Percentiles rank a stretch among this genome's conserved stretches.
Evolutionary conservation across 108 stramenopile species (phyloP).

Genomic region (Phaeodactylum tricornutum): DNA sequence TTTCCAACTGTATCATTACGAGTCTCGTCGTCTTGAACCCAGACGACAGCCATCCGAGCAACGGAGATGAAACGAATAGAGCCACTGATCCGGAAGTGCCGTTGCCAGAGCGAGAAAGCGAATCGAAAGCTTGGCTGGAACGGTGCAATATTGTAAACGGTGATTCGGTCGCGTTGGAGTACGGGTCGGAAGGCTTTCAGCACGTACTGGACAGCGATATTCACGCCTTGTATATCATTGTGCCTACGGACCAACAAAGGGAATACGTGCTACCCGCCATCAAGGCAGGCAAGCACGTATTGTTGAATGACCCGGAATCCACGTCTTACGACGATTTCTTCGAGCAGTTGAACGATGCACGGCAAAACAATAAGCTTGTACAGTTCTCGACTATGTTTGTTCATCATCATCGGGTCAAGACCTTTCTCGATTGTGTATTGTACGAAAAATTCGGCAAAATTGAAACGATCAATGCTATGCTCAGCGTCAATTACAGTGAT

Average conservation of each 20-base stretch:
- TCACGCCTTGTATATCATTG: constrained; percentile 23
- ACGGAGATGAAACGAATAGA: too few relatives aligned
- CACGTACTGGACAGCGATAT: not conserved
- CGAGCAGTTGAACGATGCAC: constrained; percentile 33
- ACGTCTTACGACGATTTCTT: constrained; percentile 24
- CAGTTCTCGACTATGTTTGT: constrained; percentile 63
- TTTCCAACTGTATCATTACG: not conserved
- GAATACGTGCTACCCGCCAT: constrained; percentile 29
- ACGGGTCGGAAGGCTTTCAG: not conserved
- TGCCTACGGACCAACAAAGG: constrained; percentile 14
- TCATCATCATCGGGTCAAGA: constrained; percentile 36
- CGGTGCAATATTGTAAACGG: too few relatives aligned
- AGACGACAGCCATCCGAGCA: not conserved
- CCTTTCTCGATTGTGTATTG: constrained; percentile 34
- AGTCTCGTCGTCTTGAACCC: not conserved
- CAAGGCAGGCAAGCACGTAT: constrained; percentile 38
- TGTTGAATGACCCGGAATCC: constrained; percentile 61
- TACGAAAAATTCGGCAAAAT: constrained; percentile 40
- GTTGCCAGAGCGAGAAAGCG: too few relatives aligned
- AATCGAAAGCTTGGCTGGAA: too few relatives aligned
- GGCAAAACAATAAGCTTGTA: constrained; percentile 34
- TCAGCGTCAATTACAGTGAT: constrained; percentile 34
- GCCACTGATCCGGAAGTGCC: too few relatives aligned
- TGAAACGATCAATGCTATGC: constrained; percentile 27
- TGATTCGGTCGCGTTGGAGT: not conserved